phyloP scores from a whole-genome alignment of 2,329 filamentous ascomycete genomes.

The Didymella pomorum region DNA sequence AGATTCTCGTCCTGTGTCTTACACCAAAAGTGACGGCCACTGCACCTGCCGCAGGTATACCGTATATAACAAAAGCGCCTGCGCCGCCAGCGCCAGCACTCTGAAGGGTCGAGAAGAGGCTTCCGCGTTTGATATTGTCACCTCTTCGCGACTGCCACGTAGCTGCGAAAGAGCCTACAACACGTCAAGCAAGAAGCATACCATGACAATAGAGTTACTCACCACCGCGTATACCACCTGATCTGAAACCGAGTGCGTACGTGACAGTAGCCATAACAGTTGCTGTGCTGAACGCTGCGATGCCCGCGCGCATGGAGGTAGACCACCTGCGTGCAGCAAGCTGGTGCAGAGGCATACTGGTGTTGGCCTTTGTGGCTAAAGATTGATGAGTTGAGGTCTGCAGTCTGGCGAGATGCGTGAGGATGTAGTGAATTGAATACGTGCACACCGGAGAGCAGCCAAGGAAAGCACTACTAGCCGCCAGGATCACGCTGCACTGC shows the following conservation, averaged over 20 bases:
- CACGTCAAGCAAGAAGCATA: background rate
- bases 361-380: background rate
- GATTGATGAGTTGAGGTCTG: background rate
- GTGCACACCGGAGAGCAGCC: background rate
- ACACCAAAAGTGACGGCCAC: background rate
- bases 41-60: background rate
- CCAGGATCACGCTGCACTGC: background rate
- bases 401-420: background rate
- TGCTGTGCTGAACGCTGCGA: background rate
- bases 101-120: background rate
- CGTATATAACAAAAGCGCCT: background rate
- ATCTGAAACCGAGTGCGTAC: background rate
- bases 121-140: background rate
- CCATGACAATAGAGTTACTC: background rate
- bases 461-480: background rate
- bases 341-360: background rate
- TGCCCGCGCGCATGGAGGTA: background rate
- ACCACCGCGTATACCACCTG: background rate
- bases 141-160: background rate
- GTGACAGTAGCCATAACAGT: background rate
- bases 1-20: background rate
- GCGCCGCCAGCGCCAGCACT: background rate
- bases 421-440: background rate
- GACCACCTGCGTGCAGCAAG: background rate
- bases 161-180: background rate